Evolutionary conservation across 2,329 filamentous ascomycete genomes (phyloP).

Genomic region (Penicillium corylophilum): DNA sequence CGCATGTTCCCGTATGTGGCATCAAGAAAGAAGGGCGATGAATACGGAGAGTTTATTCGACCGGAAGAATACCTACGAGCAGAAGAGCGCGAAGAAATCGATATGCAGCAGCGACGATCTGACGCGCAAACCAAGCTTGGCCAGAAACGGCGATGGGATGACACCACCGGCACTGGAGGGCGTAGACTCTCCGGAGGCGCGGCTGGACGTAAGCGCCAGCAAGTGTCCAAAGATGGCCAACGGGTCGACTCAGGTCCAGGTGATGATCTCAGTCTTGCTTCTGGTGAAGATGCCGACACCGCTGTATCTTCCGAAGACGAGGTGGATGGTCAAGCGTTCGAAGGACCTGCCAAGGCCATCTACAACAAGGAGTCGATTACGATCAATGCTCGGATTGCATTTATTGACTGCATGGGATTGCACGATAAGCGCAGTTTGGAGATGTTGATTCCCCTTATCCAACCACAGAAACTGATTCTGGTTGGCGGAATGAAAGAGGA

Average conservation of each 20-base stretch:
- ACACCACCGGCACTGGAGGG: constrained; percentile 51
- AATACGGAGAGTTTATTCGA: constrained; percentile 90
- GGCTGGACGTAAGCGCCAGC: constrained; percentile 60
- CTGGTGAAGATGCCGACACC: constrained; percentile 56
- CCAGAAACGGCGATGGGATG: constrained; percentile 93
- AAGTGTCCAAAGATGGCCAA: constrained; percentile 39
- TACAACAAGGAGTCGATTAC: constrained; percentile 63
- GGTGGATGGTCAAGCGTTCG: constrained; percentile 47
- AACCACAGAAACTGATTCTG: constrained; percentile 92
- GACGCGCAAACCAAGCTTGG: constrained; percentile 67
- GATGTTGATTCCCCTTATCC: constrained; percentile 91
- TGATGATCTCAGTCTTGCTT: constrained; percentile 48
- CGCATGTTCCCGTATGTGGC: constrained; percentile 87
- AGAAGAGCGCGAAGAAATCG: constrained; percentile 80
- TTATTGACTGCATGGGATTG: constrained; percentile 86
- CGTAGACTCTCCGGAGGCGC: constrained; percentile 41
- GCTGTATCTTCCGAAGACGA: constrained; percentile 59
- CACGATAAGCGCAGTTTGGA: constrained; percentile 92
- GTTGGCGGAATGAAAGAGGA: constrained; percentile 77
- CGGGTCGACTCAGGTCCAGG: constrained; percentile 47
- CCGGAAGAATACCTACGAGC: constrained; percentile 91
- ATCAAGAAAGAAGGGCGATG: constrained; percentile 75
- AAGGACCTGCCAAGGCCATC: constrained; percentile 74
- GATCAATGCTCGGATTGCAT: constrained; percentile 74
- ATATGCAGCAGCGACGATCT: constrained; percentile 58